phyloP scores from a whole-genome alignment of 164 flowering plant species.

The Nymphaea colorata region DNA sequence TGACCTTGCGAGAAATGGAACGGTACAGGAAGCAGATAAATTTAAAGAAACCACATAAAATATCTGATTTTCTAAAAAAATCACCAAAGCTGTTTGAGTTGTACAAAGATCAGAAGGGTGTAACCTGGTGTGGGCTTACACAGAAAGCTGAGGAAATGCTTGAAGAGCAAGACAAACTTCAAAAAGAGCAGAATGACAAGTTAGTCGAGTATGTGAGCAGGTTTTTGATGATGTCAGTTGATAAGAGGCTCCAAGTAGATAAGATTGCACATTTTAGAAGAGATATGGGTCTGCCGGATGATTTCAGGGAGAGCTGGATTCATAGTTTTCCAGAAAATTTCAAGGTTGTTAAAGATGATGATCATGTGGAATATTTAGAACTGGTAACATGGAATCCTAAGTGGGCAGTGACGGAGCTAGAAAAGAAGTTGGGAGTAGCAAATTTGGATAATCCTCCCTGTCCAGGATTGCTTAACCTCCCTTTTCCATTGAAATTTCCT shows the following conservation, averaged over 20 bases:
- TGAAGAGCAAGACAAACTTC: slow-evolving; percentile 46
- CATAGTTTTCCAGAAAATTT: slow-evolving; percentile 50
- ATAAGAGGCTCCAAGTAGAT: slow-evolving; percentile 47
- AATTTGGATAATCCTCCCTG: slow-evolving; percentile 15
- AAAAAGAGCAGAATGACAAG: slow-evolving; percentile 33
- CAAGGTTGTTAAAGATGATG: slow-evolving; percentile 39
- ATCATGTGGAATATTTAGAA: slow-evolving; percentile 57
- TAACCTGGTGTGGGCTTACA: slow-evolving; percentile 81
- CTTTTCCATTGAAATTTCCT: slow-evolving; percentile 86
- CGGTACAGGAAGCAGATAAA: slow-evolving; percentile 54
- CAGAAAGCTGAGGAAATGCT: slow-evolving; percentile 57
- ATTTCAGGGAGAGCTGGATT: slow-evolving; percentile 64
- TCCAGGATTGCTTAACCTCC: slow-evolving; percentile 66
- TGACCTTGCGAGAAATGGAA: slow-evolving; percentile 38
- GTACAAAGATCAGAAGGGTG: slow-evolving; percentile 56
- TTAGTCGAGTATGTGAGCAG: slow-evolving; percentile 72
- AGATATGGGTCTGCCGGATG: slow-evolving; percentile 70
- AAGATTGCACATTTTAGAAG: slow-evolving; percentile 84
- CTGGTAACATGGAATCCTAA: slow-evolving; percentile 70
- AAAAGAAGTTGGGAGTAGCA: slow-evolving; percentile 39
- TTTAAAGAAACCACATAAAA: slow-evolving; percentile 60
- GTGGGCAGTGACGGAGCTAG: slow-evolving; percentile 92
- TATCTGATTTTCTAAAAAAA: slow-evolving; percentile 60
- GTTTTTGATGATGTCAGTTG: slow-evolving; percentile 76
- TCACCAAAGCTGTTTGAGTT: slow-evolving; percentile 74